Base-by-base conservation (phyloP, 805 yeast species). In the Yamadazyma endophytica region DNA sequence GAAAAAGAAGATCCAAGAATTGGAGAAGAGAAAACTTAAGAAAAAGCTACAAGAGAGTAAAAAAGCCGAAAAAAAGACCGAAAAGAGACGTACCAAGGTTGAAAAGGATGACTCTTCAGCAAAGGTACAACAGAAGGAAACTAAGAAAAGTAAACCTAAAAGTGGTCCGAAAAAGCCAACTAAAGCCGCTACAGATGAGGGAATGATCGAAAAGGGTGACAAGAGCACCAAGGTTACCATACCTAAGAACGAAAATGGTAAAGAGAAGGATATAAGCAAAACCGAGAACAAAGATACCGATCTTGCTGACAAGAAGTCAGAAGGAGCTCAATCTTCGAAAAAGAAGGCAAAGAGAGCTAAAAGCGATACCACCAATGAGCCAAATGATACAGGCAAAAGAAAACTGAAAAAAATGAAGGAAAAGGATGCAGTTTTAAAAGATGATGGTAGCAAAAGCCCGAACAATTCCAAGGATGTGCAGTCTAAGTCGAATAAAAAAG, bases 1-100 rank as follows among this genome's bases (percentile, higher is more conserved):
- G 25, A 21, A 22, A 21, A 17, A 28, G 21, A 29, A 31, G 14
- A 29, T 29, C 4, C 32, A 32, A 13, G 30, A 33, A 23, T 16
- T 29, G 23, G 18, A 32, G 20, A 28, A 29, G 15, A 29, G 17
- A 22, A 15, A 15, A 18, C 15, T 26, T 16, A 21, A 38, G 15
- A 28, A 6, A 17, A 18, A 30, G 29, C 18, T 11, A 9, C 20
- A 35, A 34, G 24, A 22, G 22, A 30, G 26, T 17, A 28, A 13
- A 15, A 37, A n/a, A 17, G 11, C 12, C 21, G 20, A 13, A 12
- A 17, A 21, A 27, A 26, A 26, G 23, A 12, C 16, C 9, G 17
- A 29, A 12, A 19, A 13, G 18, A 25, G 17, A 18, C 18, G 12
- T 9, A 8, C 28, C 12, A 25, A 25, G 17, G 17, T 6, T 6